Conservation (phyloP, 2,329 filamentous ascomycete genomes). For the Trichoderma atrobrunneum region DNA sequence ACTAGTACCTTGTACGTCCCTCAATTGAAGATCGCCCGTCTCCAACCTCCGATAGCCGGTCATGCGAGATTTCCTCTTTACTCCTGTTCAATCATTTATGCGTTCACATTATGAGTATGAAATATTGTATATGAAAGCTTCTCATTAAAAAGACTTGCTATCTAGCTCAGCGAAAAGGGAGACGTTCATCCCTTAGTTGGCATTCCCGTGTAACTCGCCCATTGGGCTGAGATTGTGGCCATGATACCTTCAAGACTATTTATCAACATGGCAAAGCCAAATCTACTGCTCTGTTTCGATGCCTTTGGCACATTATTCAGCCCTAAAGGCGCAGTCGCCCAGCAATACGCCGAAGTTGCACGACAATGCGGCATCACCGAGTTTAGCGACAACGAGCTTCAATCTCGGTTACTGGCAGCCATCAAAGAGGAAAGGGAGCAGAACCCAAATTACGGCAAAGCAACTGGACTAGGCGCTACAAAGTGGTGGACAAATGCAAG, state of each 20-base stretch:
- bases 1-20: background rate
- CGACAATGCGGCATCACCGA: slow-evolving; percentile 46
- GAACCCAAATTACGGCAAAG: slow-evolving; percentile 60
- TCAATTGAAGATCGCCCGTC: background rate
- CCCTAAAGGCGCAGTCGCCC: slow-evolving; percentile 47
- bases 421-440: slow-evolving; percentile 45
- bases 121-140: background rate
- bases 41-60: background rate
- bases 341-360: slow-evolving; percentile 55
- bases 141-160: background rate
- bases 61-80: background rate
- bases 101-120: background rate
- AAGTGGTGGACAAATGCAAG: slow-evolving; percentile 60
- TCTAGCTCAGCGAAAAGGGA: background rate
- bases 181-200: background rate
- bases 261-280: slow-evolving; percentile 29
- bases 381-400: slow-evolving; percentile 42
- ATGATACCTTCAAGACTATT: background rate
- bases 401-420: slow-evolving; percentile 36
- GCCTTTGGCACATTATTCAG: slow-evolving; percentile 64
- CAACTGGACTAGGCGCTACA: slow-evolving; percentile 47
- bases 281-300: slow-evolving; percentile 60
- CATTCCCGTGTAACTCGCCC: background rate
- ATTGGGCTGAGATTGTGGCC: background rate
- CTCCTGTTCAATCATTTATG: background rate